Evolutionary conservation across 768 basidiomycete genomes (phyloP), one percentile per base, ranked within the genome.

Genomic region (Tephrocybe sp.): DNA sequence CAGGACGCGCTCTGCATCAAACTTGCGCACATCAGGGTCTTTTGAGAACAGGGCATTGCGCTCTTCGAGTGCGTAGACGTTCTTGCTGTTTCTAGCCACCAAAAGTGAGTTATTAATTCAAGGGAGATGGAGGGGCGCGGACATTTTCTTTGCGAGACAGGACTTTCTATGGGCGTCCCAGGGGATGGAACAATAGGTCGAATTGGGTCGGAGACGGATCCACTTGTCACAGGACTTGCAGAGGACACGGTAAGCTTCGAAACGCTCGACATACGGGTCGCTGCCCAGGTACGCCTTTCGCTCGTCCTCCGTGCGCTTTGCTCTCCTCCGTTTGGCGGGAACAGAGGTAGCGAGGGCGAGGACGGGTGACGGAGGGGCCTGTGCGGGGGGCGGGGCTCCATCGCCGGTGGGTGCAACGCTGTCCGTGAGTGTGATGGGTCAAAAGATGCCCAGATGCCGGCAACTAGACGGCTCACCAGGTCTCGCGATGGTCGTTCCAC

Each of bases 151-250:
- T 1, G 86, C 83, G 40, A 91, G 68, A 68, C 88, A 90, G 62
- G 86, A 88, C 71, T 89, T 90, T 36, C 89, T 73, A 62, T 91
- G 89, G 3, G 89, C 88, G 62, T 90, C 88, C 89, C 89, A 91
- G 0, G 89, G 89, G 48, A 91, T 90, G n/a, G 84, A 86, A 61
- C 89, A 92, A 60, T 90, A 92, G 0, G 88, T 90, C 48, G 88
- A 90, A 65, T 92, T 92, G 38, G 88, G 88, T 7, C 89, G 78
- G n/a, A 91, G 73, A 14, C 90, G 78, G 56, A 91, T 90, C 89
- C 89, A 91, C 64, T 89, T 90, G 66, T 90, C 84, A 69, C 89
- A 92, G 4, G 79, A 82, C 40, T 83, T 85, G 66, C 89, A 90
- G 9, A 90, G 75, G 28, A 90, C 87, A 9, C 88, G 78, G 63